Evolutionary conservation across 164 flowering plant species (phyloP).

Genomic region (Annona squamosa): DNA sequence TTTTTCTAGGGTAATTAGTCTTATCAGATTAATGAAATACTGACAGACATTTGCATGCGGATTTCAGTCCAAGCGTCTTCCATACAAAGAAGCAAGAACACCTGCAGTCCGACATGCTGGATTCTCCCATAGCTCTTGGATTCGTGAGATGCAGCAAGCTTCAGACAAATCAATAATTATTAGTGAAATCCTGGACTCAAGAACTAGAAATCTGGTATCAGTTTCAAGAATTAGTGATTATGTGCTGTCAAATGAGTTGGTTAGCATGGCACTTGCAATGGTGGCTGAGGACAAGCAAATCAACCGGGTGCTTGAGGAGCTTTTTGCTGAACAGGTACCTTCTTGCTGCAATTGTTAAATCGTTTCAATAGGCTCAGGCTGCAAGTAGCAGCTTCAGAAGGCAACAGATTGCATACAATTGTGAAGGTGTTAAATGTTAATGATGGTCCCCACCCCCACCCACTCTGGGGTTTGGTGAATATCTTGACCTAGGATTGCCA

Average conservation of each 20-base stretch:
- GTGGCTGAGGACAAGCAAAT: slow-evolving; percentile 96
- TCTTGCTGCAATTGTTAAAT: neutral
- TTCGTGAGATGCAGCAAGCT: slow-evolving; percentile 94
- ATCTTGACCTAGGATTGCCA: no score
- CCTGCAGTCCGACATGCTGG: slow-evolving; percentile 43
- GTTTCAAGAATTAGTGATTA: slow-evolving; percentile 93
- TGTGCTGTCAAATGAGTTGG: slow-evolving; percentile 87
- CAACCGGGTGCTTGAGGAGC: slow-evolving; percentile 90
- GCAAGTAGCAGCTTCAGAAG: neutral
- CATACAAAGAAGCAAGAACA: slow-evolving; percentile 49
- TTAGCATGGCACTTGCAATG: slow-evolving; percentile 95
- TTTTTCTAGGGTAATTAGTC: neutral
- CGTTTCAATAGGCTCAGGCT: neutral
- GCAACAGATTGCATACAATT: neutral
- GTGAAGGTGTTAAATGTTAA: neutral
- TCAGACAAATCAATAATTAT: slow-evolving; percentile 82
- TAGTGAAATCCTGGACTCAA: slow-evolving; percentile 88
- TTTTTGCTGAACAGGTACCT: slow-evolving; percentile 84
- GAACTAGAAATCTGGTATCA: slow-evolving; percentile 85
- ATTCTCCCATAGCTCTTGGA: slow-evolving; percentile 85
- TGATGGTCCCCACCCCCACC: no score
- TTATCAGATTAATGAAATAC: neutral
- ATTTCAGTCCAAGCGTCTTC: slow-evolving; percentile 81
- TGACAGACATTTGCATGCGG: neutral
- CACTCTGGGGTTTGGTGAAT: no score